Conservation (phyloP, 306 rosid species). For the Cicer arietinum region DNA sequence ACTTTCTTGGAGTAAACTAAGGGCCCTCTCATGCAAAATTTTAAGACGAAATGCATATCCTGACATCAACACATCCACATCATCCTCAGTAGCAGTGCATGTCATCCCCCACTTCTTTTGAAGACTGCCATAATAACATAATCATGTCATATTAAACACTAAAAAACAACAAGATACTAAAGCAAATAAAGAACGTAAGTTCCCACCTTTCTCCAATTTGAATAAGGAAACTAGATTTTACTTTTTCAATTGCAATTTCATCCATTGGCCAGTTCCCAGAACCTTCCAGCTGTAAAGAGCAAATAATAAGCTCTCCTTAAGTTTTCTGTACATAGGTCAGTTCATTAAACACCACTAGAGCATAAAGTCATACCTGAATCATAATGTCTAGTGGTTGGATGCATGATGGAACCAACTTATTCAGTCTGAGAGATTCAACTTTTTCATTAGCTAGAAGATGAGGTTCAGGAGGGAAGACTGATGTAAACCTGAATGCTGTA, state of each 20-base stretch:
- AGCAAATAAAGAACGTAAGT: slow-evolving; percentile 21
- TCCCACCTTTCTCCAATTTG: slow-evolving; percentile 87
- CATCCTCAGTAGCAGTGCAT: slow-evolving; percentile 77
- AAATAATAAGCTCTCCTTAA: slow-evolving; percentile 42
- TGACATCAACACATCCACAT: slow-evolving; percentile 76
- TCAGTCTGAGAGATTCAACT: slow-evolving; percentile 50
- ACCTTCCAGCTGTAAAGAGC: slow-evolving; percentile 78
- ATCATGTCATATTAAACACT: slow-evolving; percentile 46
- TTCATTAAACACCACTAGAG: slow-evolving; percentile 22
- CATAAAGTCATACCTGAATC: slow-evolving; percentile 77
- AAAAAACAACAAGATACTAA: slow-evolving; percentile 37
- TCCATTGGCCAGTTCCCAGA: slow-evolving; percentile 99
- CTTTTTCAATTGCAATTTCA: slow-evolving; percentile 84
- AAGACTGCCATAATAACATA: slow-evolving; percentile 68
- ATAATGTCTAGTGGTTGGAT: slow-evolving; percentile 84
- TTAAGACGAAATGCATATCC: slow-evolving; percentile 94
- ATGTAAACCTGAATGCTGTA: slow-evolving; percentile 89
- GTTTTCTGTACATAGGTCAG: slow-evolving; percentile 29
- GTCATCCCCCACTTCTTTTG: slow-evolving; percentile 75
- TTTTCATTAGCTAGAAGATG: slow-evolving; percentile 78
- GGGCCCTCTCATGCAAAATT: slow-evolving; percentile 95
- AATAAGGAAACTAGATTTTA: slow-evolving; percentile 89
- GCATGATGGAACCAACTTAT: slow-evolving; percentile 68
- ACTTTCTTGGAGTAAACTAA: slow-evolving; percentile 75
- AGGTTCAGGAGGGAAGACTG: slow-evolving; percentile 94